Evolutionary conservation across 345 rosid genomes (phyloP).

Genomic region (Lepidium aucheri): DNA sequence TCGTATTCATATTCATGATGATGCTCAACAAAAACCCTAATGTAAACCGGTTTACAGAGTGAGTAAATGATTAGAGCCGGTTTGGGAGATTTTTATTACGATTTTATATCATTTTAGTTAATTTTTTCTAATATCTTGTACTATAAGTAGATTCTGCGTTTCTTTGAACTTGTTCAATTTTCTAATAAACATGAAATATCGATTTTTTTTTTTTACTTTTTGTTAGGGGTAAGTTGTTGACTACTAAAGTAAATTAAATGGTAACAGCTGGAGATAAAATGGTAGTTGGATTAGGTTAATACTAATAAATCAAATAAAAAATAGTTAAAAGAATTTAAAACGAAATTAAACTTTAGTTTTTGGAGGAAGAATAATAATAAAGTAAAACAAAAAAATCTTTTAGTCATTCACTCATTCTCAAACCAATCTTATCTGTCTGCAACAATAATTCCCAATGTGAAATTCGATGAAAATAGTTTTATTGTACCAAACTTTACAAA

Average conservation of each 20-base stretch:
- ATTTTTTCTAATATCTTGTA: background rate
- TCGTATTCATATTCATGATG: conserved; percentile 42
- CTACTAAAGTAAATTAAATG: conserved; percentile 8
- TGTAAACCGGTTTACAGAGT: background rate
- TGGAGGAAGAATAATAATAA: background rate
- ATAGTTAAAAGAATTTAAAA: background rate
- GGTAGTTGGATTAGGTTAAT: conserved; percentile 4
- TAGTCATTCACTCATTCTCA: conserved; percentile 4
- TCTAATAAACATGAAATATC: background rate
- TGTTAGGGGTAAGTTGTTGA: background rate
- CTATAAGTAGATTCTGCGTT: background rate
- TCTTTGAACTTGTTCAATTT: background rate
- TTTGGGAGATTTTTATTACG: background rate
- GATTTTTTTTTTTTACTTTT: background rate
- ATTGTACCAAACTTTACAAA: conserved; percentile 5
- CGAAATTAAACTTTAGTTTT: background rate
- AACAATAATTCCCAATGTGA: conserved; percentile 9
- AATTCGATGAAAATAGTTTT: conserved; percentile 1
- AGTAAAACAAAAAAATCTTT: background rate
- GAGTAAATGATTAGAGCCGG: background rate
- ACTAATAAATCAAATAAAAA: background rate
- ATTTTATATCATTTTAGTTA: too few species aligned
- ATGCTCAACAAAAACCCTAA: background rate
- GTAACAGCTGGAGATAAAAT: conserved; percentile 17
- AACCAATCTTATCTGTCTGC: conserved; percentile 17